Evolutionary conservation across 495 filamentous ascomycete species (phyloP).

Genomic region (Penicillium cinerascens): DNA sequence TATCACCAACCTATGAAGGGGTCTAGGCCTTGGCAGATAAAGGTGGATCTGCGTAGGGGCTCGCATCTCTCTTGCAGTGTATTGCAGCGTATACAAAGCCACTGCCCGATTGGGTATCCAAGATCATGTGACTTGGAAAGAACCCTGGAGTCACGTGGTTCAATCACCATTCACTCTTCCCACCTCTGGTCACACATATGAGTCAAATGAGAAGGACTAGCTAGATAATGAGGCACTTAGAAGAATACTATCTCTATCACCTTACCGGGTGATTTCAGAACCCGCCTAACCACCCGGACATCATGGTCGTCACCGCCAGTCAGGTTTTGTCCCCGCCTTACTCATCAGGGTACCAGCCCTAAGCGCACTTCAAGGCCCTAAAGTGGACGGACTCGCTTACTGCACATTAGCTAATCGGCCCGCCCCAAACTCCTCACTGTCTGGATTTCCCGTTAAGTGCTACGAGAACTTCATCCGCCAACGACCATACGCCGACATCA

Average conservation of each 20-base stretch:
- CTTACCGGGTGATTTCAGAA: too few species aligned
- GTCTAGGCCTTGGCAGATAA: background rate
- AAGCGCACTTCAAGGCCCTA: constrained; percentile 8
- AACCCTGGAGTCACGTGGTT: constrained; percentile 2
- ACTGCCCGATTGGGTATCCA: background rate
- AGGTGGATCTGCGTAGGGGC: background rate
- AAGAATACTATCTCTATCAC: too few species aligned
- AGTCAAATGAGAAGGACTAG: too few species aligned
- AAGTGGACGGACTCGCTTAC: constrained; percentile 41
- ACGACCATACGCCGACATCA: constrained; percentile 54
- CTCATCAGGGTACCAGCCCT: constrained; percentile 17
- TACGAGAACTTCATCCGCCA: constrained; percentile 50
- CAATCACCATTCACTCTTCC: too few species aligned
- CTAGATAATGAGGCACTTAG: too few species aligned
- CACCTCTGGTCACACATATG: background rate
- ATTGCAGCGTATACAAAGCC: background rate
- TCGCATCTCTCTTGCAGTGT: background rate
- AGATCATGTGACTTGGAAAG: constrained; percentile 4
- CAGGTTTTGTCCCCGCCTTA: background rate
- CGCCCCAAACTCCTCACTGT: constrained; percentile 46
- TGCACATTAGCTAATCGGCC: constrained; percentile 48
- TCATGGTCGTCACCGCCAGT: background rate
- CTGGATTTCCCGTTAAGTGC: constrained; percentile 45
- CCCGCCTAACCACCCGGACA: background rate
- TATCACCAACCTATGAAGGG: background rate